These are phyloP conservation scores for Neopestalotiopsis sp. DNA, from an alignment of 2,329 filamentous ascomycete genomes.

Conservation along the genomic window DNA sequence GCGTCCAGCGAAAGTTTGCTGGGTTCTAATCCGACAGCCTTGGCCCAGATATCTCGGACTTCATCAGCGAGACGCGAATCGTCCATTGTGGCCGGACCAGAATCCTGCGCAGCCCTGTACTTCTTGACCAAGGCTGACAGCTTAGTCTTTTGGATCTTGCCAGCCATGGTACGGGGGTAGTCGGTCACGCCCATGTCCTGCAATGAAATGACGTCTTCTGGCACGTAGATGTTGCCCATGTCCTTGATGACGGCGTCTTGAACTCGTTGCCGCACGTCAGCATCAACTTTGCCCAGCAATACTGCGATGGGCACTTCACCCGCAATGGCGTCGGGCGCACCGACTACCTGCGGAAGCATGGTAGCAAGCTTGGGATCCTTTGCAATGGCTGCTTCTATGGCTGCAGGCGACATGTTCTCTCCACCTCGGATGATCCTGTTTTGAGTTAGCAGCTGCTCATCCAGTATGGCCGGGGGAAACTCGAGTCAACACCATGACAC, in stretches of 20 bases:
- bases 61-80: background rate
- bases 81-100: background rate
- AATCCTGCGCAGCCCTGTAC: background rate
- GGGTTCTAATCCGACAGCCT: conserved; percentile 14
- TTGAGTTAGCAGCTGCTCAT: background rate
- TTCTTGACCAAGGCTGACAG: conserved; percentile 16
- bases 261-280: conserved; percentile 1
- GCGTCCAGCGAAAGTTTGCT: conserved; percentile 6
- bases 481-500: no score
- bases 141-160: conserved; percentile 18
- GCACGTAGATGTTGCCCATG: conserved; percentile 18
- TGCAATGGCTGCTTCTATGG: conserved; percentile 13
- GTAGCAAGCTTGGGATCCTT: background rate
- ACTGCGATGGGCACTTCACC: conserved; percentile 19
- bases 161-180: conserved; percentile 17
- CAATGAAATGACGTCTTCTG: conserved; percentile 13
- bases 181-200: conserved; percentile 13
- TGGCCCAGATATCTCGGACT: conserved; percentile 16
- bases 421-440: conserved; percentile 20
- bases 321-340: conserved; percentile 10
- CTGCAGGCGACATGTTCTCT: conserved; percentile 18
- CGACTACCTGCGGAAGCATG: conserved; percentile 14
- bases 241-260: conserved; percentile 10
- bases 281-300: conserved; percentile 2
- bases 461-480: no score